phyloP scores from a whole-genome alignment of 2,329 filamentous ascomycete genomes.

The Hymenoscyphus albidus region DNA sequence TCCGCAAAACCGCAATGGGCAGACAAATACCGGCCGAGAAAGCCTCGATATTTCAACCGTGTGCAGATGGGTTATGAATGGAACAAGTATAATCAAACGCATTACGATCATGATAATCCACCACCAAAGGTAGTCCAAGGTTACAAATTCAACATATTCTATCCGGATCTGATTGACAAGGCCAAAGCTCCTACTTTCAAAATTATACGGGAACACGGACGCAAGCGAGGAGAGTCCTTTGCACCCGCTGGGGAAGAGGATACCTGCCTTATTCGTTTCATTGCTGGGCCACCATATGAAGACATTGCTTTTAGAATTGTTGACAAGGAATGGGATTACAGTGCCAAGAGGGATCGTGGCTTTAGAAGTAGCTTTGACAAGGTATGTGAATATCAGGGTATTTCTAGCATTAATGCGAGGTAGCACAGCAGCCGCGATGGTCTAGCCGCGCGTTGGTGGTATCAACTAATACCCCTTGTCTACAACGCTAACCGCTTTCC shows the following conservation, averaged over 20 bases:
- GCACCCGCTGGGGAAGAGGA: conserved; percentile 93
- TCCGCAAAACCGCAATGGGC: conserved; percentile 70
- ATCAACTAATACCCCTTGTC: conserved; percentile 15
- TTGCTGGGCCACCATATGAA: conserved; percentile 91
- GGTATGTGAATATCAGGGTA: conserved; percentile 50
- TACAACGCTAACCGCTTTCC: conserved; percentile 33
- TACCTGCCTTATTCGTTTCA: conserved; percentile 93
- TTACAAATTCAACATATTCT: conserved; percentile 99
- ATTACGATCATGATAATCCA: conserved; percentile 97
- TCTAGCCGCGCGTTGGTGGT: conserved; percentile 12
- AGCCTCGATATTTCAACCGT: conserved; percentile 95
- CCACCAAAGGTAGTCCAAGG: conserved; percentile 97
- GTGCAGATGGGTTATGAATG: conserved; percentile 99
- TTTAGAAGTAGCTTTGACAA: conserved; percentile 98
- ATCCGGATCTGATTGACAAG: conserved; percentile 94
- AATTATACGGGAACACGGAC: conserved; percentile 88
- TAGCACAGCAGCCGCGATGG: background rate
- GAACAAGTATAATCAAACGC: conserved; percentile 99
- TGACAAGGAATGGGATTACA: conserved; percentile 99
- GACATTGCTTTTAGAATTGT: conserved; percentile 97
- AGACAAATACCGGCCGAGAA: conserved; percentile 80
- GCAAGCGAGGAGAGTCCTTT: conserved; percentile 85
- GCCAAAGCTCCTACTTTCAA: conserved; percentile 91
- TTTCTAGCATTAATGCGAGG: conserved; percentile 1
- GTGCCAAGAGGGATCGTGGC: conserved; percentile 87